These are phyloP conservation scores for Amanita pallidorosea DNA, from an alignment of 768 basidiomycete species.

Conservation along the genomic window DNA sequence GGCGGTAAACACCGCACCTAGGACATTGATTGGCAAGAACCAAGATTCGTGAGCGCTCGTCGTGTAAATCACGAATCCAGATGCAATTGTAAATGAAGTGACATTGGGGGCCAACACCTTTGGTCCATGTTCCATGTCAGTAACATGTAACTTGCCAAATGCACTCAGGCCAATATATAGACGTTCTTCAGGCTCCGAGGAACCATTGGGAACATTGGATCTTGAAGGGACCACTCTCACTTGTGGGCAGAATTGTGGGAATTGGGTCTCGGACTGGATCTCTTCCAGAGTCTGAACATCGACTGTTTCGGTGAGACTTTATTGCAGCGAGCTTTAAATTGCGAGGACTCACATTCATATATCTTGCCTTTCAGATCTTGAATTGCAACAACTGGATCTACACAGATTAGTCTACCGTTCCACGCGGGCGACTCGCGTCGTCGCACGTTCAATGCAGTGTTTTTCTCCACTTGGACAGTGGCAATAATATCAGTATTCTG, in stretches of 20 bases:
- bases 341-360: slow-evolving; percentile 25
- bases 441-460: slow-evolving; percentile 2
- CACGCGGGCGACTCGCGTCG: slow-evolving; percentile 19
- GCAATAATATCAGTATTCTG: slow-evolving; percentile 21
- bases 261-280: slow-evolving; percentile 18
- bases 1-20: slow-evolving; percentile 14
- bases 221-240: slow-evolving; percentile 20
- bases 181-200: slow-evolving; percentile 4
- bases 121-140: slow-evolving; percentile 18
- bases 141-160: slow-evolving; percentile 54
- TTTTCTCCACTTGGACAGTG: slow-evolving; percentile 16
- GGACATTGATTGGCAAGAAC: slow-evolving; percentile 48
- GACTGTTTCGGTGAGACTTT: slow-evolving; percentile 7
- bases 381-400: slow-evolving; percentile 16
- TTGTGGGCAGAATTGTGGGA: slow-evolving; percentile 54
- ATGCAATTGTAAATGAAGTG: slow-evolving; percentile 66
- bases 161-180: slow-evolving; percentile 56
- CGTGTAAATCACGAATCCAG: slow-evolving; percentile 77
- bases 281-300: slow-evolving; percentile 7
- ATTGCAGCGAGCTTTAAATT: neutral
- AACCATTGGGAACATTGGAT: slow-evolving; percentile 7
- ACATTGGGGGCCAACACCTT: slow-evolving; percentile 36
- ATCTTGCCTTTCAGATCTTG: slow-evolving; percentile 40
- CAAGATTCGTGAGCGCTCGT: slow-evolving; percentile 72
- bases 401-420: slow-evolving; percentile 39